phyloP scores from a whole-genome alignment of 108 stramenopile species.

The Stephanodiscus triporus region DNA sequence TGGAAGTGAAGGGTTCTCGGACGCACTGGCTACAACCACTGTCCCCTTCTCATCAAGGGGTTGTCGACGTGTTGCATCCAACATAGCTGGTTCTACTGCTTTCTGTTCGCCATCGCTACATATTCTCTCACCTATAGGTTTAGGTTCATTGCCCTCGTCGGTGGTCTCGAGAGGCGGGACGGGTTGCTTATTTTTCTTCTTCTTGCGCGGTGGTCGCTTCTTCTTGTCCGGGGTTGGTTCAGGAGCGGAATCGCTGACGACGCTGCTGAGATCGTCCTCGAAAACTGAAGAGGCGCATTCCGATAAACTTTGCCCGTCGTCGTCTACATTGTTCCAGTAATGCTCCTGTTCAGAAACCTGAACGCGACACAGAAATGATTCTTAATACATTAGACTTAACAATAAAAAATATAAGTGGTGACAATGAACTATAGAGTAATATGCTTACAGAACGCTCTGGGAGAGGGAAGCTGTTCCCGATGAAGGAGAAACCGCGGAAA shows the following conservation, averaged over 20 bases:
- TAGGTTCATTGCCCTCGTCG: slow-evolving; percentile 36
- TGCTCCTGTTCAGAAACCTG: slow-evolving; percentile 58
- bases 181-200: slow-evolving; percentile 72
- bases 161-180: slow-evolving; percentile 45
- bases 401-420: not conserved
- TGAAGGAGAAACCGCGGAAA: slow-evolving; percentile 90
- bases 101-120: not conserved
- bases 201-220: slow-evolving; percentile 78
- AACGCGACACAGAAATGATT: not conserved
- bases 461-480: slow-evolving; percentile 76
- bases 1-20: not conserved
- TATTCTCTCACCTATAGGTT: not conserved
- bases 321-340: slow-evolving; percentile 83
- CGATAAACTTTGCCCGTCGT: slow-evolving; percentile 79
- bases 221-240: slow-evolving; percentile 59
- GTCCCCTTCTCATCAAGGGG: not conserved
- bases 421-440: not conserved
- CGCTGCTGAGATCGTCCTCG: slow-evolving; percentile 38
- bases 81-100: slow-evolving; percentile 1
- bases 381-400: not conserved
- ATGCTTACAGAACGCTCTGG: slow-evolving; percentile 59
- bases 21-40: not conserved
- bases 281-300: slow-evolving; percentile 74
- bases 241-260: slow-evolving; percentile 25
- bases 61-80: not conserved